phyloP scores from a whole-genome alignment of 257 asterid species.

The Anisodus acutangulus region DNA sequence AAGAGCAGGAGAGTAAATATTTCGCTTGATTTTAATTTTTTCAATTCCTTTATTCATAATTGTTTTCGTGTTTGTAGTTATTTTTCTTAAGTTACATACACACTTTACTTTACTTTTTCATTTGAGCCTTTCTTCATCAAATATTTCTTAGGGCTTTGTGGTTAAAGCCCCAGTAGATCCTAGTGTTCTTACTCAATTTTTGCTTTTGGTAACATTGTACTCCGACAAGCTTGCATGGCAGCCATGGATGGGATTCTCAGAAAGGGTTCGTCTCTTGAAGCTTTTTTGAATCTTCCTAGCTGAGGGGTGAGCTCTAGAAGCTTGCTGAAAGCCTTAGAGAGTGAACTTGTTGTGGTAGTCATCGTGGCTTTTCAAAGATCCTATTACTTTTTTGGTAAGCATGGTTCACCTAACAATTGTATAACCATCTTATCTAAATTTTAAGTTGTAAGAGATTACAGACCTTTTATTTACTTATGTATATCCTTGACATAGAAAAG shows the following conservation, averaged over 20 bases:
- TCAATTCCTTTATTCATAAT: slow-evolving; percentile 3
- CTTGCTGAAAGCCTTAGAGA: background rate
- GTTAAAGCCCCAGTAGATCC: background rate
- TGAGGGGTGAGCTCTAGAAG: background rate
- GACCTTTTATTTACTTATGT: background rate
- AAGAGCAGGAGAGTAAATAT: background rate
- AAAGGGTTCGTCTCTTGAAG: slow-evolving; percentile 1
- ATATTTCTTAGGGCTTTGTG: background rate
- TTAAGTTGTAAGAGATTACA: background rate
- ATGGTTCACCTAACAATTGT: background rate
- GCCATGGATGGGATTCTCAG: background rate
- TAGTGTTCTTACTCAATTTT: background rate
- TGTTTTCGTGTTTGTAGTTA: background rate
- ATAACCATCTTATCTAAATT: background rate
- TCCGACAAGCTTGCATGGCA: slow-evolving; percentile 10
- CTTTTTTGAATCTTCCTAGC: background rate
- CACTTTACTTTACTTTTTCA: background rate
- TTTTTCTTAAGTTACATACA: background rate
- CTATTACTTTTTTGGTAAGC: background rate
- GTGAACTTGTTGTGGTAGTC: slow-evolving; percentile 6
- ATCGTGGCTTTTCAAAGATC: background rate
- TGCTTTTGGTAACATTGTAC: slow-evolving; percentile 15
- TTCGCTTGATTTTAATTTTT: slow-evolving; percentile 4
- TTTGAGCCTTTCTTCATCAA: slow-evolving; percentile 13
- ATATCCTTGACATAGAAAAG: background rate